A percentile compares a stretch with the other conserved stretches of the same genome.
phyloP scores from a whole-genome alignment of 129 eudicot species.

The Pseudognaphalium luteoalbum region DNA sequence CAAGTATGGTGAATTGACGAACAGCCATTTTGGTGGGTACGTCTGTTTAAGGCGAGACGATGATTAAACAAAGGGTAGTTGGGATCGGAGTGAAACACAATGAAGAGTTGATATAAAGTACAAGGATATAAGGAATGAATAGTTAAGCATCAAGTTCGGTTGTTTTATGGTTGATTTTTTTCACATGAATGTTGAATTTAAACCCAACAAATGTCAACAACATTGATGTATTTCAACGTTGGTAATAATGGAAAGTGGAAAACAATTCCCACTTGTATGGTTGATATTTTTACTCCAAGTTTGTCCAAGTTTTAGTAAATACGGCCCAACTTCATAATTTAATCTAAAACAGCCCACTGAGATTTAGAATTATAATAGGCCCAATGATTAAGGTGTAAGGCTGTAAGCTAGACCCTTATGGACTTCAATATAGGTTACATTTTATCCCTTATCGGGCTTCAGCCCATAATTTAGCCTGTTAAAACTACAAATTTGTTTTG shows the following conservation, averaged over 20 bases:
- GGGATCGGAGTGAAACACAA: not conserved
- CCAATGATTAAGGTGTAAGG: too few relatives aligned
- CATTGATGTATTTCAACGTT: not conserved
- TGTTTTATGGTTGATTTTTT: slow-evolving; percentile 21
- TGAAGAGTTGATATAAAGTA: slow-evolving; percentile 17
- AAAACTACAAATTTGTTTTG: too few relatives aligned
- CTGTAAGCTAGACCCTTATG: too few relatives aligned
- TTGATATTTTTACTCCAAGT: not conserved
- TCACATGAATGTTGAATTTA: slow-evolving; percentile 3
- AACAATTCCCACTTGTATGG: not conserved
- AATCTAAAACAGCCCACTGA: too few relatives aligned
- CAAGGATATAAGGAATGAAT: not conserved
- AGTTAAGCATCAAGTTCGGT: slow-evolving; percentile 26
- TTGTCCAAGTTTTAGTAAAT: not conserved
- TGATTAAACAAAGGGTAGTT: not conserved
- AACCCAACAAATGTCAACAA: slow-evolving; percentile 28
- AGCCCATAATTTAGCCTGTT: too few relatives aligned
- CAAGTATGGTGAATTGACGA: slow-evolving; percentile 16
- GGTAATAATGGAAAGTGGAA: not conserved
- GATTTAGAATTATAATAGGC: too few relatives aligned
- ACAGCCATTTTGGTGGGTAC: not conserved
- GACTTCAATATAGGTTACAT: too few relatives aligned
- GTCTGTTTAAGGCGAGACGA: not conserved
- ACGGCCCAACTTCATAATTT: too few relatives aligned
- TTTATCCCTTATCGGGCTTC: too few relatives aligned